Conservation (phyloP, 371 early-diverging fungal species). For the Umbelopsis sp. region DNA sequence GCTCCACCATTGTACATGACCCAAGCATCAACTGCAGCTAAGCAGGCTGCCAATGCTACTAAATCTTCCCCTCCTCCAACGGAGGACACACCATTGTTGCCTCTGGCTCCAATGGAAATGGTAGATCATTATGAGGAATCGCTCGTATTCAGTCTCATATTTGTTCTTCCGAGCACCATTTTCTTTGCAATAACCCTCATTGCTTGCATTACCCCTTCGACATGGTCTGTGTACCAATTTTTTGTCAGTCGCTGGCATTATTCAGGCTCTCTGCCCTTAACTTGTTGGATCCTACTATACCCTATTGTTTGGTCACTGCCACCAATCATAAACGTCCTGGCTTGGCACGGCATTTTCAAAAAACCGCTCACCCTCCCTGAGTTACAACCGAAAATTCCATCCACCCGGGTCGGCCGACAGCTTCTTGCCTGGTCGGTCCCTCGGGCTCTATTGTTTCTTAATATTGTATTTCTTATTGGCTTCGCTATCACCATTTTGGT, state of each 20-base stretch:
- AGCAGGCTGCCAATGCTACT: not conserved
- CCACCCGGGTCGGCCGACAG: constrained; percentile 11
- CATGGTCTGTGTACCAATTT: constrained; percentile 5
- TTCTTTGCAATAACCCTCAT: constrained; percentile 9
- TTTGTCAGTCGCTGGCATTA: constrained; percentile 7
- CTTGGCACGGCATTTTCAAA: constrained; percentile 21
- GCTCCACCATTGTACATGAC: not conserved
- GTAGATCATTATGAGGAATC: constrained; percentile 11
- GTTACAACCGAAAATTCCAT: constrained; percentile 3
- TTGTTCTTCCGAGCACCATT: constrained; percentile 14
- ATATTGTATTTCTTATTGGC: constrained; percentile 12
- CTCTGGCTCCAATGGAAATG: not conserved
- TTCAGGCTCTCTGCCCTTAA: constrained; percentile 12
- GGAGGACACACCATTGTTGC: constrained; percentile 4
- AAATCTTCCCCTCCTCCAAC: not conserved
- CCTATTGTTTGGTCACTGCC: constrained; percentile 22
- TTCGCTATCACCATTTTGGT: constrained; percentile 3
- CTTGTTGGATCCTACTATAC: constrained; percentile 14
- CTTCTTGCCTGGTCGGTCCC: constrained; percentile 20
- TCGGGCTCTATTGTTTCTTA: constrained; percentile 7
- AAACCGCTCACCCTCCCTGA: constrained; percentile 4
- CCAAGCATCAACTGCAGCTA: not conserved
- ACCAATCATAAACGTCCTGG: constrained; percentile 15
- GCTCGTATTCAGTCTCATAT: constrained; percentile 16
- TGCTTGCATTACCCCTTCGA: constrained; percentile 7